phyloP scores from a whole-genome alignment of 2,329 filamentous ascomycete species.

The Sclerotiophoma versabilis region DNA sequence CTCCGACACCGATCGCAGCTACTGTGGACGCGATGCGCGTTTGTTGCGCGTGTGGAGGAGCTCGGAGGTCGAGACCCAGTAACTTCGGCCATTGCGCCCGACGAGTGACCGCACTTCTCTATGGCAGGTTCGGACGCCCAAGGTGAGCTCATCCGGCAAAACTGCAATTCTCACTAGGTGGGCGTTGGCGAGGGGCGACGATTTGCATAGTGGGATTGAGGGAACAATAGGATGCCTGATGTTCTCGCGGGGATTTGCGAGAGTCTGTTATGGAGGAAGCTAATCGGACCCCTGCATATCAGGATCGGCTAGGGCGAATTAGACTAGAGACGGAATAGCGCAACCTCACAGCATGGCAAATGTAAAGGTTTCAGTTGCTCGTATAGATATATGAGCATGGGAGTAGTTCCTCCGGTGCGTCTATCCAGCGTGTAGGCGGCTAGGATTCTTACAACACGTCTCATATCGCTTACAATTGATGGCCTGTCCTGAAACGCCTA shows the following conservation, averaged over 20 bases:
- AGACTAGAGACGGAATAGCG: constrained; percentile 4
- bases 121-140: background rate
- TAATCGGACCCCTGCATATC: constrained; percentile 14
- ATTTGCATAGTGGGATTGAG: constrained; percentile 9
- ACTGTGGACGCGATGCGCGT: constrained; percentile 45
- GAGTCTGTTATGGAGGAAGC: constrained; percentile 3
- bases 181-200: constrained; percentile 5
- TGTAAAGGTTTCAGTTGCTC: constrained; percentile 3
- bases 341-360: background rate
- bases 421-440: constrained; percentile 5
- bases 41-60: constrained; percentile 34
- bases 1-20: constrained; percentile 49
- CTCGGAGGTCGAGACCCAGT: constrained; percentile 25
- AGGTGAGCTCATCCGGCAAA: constrained; percentile 12
- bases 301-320: constrained; percentile 11
- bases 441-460: background rate
- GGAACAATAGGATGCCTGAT: constrained; percentile 15
- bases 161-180: background rate
- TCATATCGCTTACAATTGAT: constrained; percentile 5
- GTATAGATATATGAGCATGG: constrained; percentile 6
- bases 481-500: constrained; percentile 10
- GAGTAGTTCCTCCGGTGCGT: background rate
- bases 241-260: constrained; percentile 10
- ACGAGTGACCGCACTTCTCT: background rate
- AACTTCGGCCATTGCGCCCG: constrained; percentile 36